phyloP scores from a whole-genome alignment of 2,329 filamentous ascomycete species.

The Pestalotiopsis sp. region DNA sequence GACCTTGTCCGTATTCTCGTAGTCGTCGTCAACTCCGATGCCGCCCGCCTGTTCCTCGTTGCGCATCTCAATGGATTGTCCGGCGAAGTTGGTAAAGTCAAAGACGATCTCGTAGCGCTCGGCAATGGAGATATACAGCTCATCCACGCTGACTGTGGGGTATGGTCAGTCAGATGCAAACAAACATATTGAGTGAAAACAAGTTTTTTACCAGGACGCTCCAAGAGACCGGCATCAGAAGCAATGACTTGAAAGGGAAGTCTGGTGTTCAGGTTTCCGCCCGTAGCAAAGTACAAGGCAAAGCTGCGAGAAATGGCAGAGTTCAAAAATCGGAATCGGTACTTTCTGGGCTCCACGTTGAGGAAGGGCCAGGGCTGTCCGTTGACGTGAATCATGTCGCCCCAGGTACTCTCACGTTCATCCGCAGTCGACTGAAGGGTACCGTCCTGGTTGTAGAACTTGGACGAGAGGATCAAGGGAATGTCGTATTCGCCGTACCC shows the following conservation, averaged over 20 bases:
- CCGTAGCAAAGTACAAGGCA: slow-evolving; percentile 45
- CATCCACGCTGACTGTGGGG: slow-evolving; percentile 27
- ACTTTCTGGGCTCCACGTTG: slow-evolving; percentile 61
- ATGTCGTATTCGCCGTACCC: slow-evolving; percentile 51
- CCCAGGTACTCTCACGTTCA: slow-evolving; percentile 51
- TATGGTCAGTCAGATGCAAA: not conserved
- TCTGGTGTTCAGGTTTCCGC: slow-evolving; percentile 29
- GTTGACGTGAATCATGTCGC: slow-evolving; percentile 61
- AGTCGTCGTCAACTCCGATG: slow-evolving; percentile 50
- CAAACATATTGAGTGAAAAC: not conserved
- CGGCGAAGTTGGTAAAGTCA: slow-evolving; percentile 52
- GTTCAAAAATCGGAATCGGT: slow-evolving; percentile 59
- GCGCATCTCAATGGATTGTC: slow-evolving; percentile 47
- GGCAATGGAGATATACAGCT: slow-evolving; percentile 53
- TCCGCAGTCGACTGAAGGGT: slow-evolving; percentile 47
- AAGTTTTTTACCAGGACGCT: slow-evolving; percentile 35
- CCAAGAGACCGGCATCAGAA: slow-evolving; percentile 55
- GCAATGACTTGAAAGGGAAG: slow-evolving; percentile 55
- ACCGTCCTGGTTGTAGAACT: slow-evolving; percentile 54
- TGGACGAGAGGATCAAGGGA: slow-evolving; percentile 50
- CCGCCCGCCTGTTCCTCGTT: slow-evolving; percentile 36
- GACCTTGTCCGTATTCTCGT: slow-evolving; percentile 51
- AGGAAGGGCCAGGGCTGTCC: slow-evolving; percentile 61
- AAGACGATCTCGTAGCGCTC: slow-evolving; percentile 61
- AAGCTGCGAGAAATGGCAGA: slow-evolving; percentile 49